These are phyloP conservation scores for Cercospora zeina DNA, from an alignment of 2,329 filamentous ascomycete species.

Conservation along the genomic window DNA sequence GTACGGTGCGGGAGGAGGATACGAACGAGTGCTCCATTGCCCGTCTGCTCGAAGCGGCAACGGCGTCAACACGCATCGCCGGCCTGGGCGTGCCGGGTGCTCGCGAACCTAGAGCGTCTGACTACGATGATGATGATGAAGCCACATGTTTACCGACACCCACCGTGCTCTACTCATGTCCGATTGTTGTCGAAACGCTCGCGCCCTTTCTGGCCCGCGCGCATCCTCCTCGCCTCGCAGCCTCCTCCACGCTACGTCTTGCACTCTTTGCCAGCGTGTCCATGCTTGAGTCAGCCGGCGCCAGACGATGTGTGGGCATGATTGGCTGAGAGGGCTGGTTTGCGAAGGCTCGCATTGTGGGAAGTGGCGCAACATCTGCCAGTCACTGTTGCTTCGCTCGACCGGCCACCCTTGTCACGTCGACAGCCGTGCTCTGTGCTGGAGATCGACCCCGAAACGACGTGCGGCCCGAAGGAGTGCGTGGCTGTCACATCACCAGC, in stretches of 20 bases:
- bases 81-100: conserved; percentile 11
- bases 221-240: conserved; percentile 10
- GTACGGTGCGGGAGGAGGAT: too few species aligned
- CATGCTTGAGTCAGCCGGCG: conserved; percentile 21
- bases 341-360: conserved; percentile 22
- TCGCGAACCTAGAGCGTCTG: background rate
- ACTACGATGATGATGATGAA: background rate
- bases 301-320: conserved; percentile 7
- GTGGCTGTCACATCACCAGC: background rate
- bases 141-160: background rate
- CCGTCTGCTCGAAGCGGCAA: conserved; percentile 12
- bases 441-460: conserved; percentile 25
- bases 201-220: conserved; percentile 19
- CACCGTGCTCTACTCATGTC: background rate
- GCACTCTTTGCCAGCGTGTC: conserved; percentile 14
- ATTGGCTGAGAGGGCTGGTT: conserved; percentile 21
- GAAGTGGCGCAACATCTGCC: conserved; percentile 28
- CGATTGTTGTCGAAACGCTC: conserved; percentile 18
- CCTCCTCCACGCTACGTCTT: conserved; percentile 12
- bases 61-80: conserved; percentile 13
- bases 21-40: background rate
- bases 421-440: conserved; percentile 21
- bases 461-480: background rate
- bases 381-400: conserved; percentile 26
- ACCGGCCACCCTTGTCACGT: conserved; percentile 25